phyloP scores from a whole-genome alignment of 2,329 filamentous ascomycete species.

The Sarocladium kiliense region DNA sequence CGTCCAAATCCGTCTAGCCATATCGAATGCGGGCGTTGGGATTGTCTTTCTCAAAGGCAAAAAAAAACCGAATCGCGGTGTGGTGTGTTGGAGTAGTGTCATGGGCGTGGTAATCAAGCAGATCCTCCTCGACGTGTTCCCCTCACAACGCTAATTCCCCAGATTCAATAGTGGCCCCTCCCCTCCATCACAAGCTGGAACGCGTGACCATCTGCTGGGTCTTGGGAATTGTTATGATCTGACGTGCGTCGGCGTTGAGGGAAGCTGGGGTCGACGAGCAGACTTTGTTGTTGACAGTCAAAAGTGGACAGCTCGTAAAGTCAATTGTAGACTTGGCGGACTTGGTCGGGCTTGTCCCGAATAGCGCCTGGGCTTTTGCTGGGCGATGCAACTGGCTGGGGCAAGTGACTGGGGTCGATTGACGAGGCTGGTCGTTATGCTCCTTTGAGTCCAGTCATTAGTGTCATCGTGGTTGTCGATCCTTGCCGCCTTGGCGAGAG shows the following conservation, averaged over 20 bases:
- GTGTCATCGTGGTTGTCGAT: neutral
- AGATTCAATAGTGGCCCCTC: neutral
- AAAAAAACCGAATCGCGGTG: too few relatives aligned
- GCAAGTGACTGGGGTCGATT: neutral
- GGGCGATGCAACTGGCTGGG: neutral
- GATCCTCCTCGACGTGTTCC: neutral
- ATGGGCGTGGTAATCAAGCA: neutral
- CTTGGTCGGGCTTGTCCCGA: constrained; percentile 4
- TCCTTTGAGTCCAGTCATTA: neutral
- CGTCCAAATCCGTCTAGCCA: too few relatives aligned
- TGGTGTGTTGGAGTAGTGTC: too few relatives aligned
- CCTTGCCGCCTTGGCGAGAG: neutral
- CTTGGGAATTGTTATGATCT: neutral
- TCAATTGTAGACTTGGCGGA: neutral
- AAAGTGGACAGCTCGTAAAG: neutral
- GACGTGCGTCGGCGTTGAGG: neutral
- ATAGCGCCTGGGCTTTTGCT: neutral
- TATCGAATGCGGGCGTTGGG: too few relatives aligned
- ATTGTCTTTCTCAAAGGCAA: too few relatives aligned
- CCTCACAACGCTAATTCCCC: neutral
- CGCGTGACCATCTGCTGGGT: neutral
- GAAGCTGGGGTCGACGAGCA: neutral
- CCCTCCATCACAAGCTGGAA: neutral
- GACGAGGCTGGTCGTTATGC: neutral
- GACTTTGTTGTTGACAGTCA: neutral